Base-by-base conservation (phyloP, 768 basidiomycete species). In the Mycena rebaudengoi region DNA sequence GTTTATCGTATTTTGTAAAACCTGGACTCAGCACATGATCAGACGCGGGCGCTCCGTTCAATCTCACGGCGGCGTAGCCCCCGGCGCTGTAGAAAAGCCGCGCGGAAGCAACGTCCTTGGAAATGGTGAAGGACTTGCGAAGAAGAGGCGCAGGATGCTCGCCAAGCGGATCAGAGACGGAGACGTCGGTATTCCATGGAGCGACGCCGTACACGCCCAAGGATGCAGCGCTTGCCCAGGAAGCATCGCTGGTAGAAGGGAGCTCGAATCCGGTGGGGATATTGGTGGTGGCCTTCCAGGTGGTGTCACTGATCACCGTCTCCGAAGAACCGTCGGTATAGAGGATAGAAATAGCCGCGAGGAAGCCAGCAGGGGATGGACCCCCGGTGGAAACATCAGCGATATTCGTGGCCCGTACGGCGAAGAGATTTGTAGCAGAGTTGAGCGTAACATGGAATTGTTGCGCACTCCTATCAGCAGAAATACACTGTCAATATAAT, bases 81-180 rank as follows among this genome's bases (percentile, higher is more conserved):
- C 75, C 75, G 3, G 71, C 72, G 7, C 70, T 63, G 53, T 76
- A 76, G 58, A 71, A 73, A 11, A 76, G 62, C 13, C 73, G 71
- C 12, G 73, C 75, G 30, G 67, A 70, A 1, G 69, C 68, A 7
- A 76, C 58, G 21, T 70, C 12, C 60, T 61, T 54, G 39, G 28
- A 39, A 16, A 74, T 23, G 1, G 46, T 41, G 39, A 76, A 76
- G 32, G 66, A 53, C 40, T 69, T 71, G 3, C 75, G 64, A 33
- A 76, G 43, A 32, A 76, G 68, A 40, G 75, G 75, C 7, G 75
- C 70, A 5, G 75, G 75, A 37, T 76, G 75, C 55, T 74, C 75
- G 21, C 57, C 70, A 5, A 76, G 68, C 6, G 73, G 25, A 26
- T 75, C 39, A 0, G 75, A 67, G 29, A 74, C 62, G 10, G 60